Base-by-base conservation (phyloP, 1,284 basidiomycete species). In the Ceratobasidium sp. region DNA sequence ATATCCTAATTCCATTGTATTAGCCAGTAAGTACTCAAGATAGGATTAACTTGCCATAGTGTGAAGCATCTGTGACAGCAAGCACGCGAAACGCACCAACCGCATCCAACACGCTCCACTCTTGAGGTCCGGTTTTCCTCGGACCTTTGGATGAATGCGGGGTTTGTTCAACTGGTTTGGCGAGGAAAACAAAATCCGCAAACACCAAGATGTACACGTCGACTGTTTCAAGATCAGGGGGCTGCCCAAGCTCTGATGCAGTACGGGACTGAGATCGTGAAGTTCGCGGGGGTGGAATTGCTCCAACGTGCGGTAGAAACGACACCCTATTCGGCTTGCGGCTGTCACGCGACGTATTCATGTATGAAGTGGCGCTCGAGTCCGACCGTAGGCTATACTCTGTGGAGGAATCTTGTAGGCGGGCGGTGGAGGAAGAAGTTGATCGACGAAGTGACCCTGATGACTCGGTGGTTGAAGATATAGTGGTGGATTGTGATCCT, bases 161-260 rank as follows among this genome's bases (percentile, higher is more conserved):
- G 76, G 57, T 66, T 73, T 82, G 84, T 57, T 78, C 81, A 26
- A 81, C 54, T 12, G 83, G 83, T 40, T 84, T 84, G 20, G 88
- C 87, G 26, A 94, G 82, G 42, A 94, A 81, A 28, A 94, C 83
- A 50, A 94, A 81, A 85, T 95, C 93, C 52, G 90, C 90, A 83
- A 95, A 94, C 9, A 94, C 86, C 74, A 93, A 88, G 59, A 88
- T 87, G 81, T 90, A 88, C 2, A 90, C 83, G 44, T 78, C 81
- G 13, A 80, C 75, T 78, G 83, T 80, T 74, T 74, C 71, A 20
- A 52, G 3, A 9, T 69, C 66, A 20, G 69, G 64, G 50, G 33
- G 77, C 2, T 62, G 62, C 5, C 9, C 26, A 42, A 23, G 54
- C 59, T 44, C 26, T 44, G 56, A 6, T 15, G n/a, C 50, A 26